A percentile compares a stretch with the other conserved stretches of the same genome.
These are phyloP conservation scores for Alternaria atra DNA, from an alignment of 2,329 filamentous ascomycete genomes.

Conservation along the genomic window DNA sequence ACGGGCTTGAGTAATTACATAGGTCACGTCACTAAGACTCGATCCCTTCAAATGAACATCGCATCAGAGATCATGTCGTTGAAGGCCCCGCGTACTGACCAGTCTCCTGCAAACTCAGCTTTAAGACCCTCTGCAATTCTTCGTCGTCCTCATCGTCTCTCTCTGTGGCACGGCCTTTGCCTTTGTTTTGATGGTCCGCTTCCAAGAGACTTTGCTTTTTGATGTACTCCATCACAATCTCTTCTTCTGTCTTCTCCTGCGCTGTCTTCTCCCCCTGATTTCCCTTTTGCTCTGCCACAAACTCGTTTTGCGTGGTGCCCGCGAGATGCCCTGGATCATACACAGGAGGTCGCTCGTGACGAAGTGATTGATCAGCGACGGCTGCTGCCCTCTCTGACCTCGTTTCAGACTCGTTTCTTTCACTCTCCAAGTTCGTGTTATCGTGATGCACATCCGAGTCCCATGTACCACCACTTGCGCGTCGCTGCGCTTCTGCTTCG, in stretches of 20 bases:
- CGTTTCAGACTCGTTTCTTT: not conserved
- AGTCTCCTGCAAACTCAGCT: not conserved
- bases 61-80: too few species aligned
- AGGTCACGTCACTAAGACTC: too few species aligned
- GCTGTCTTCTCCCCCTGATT: conserved; percentile 46
- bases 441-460: too few species aligned
- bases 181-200: conserved; percentile 59
- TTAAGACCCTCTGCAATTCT: not conserved
- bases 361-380: accelerated
- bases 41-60: too few species aligned
- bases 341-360: not conserved
- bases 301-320: not conserved
- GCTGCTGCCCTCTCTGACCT: not conserved
- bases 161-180: not conserved
- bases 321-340: not conserved
- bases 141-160: not conserved
- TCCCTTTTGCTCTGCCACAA: conserved; percentile 17
- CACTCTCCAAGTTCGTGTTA: too few species aligned
- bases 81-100: too few species aligned
- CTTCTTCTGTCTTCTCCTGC: conserved; percentile 67
- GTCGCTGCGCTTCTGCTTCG: conserved; percentile 13
- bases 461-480: not conserved
- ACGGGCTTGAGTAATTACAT: too few species aligned
- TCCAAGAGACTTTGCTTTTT: conserved; percentile 78
- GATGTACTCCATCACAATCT: conserved; percentile 77